Conservation (phyloP, 805 yeast species). For the Candida patagonica region DNA sequence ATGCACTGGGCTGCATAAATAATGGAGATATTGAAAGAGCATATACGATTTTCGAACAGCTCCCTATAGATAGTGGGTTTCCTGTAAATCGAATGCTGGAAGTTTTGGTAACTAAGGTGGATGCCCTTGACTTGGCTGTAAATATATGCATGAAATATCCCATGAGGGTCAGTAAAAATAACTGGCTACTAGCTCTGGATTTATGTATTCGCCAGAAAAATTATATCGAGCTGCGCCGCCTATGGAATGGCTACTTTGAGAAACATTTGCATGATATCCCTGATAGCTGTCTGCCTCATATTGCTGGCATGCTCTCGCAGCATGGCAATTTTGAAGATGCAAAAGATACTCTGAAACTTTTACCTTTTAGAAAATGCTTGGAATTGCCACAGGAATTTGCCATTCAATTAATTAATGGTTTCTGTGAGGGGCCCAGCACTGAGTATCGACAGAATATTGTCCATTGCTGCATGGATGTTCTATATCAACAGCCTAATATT, state of each 20-base stretch:
- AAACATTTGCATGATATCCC: not conserved
- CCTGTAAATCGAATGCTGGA: not conserved
- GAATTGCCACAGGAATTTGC: not conserved
- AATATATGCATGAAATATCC: not conserved
- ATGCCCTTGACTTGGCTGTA: not conserved
- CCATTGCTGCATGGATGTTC: not conserved
- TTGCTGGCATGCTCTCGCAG: not conserved
- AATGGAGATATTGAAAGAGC: not conserved
- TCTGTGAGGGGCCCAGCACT: not conserved
- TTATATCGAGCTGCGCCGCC: not conserved
- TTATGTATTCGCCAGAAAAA: not conserved
- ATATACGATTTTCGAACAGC: not conserved
- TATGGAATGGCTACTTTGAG: not conserved
- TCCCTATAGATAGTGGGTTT: not conserved
- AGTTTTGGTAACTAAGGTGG: not conserved
- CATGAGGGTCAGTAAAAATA: not conserved
- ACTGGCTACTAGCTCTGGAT: not conserved
- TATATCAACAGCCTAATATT: not conserved
- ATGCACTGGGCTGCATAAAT: constrained; percentile 1
- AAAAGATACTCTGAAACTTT: not conserved
- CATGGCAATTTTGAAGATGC: not conserved
- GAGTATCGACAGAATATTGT: not conserved
- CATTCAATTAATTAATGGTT: not conserved
- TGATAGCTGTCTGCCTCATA: not conserved
- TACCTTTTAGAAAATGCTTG: not conserved